Base-by-base conservation (phyloP, 331 rosid species). In the Pyrus hybrid region DNA sequence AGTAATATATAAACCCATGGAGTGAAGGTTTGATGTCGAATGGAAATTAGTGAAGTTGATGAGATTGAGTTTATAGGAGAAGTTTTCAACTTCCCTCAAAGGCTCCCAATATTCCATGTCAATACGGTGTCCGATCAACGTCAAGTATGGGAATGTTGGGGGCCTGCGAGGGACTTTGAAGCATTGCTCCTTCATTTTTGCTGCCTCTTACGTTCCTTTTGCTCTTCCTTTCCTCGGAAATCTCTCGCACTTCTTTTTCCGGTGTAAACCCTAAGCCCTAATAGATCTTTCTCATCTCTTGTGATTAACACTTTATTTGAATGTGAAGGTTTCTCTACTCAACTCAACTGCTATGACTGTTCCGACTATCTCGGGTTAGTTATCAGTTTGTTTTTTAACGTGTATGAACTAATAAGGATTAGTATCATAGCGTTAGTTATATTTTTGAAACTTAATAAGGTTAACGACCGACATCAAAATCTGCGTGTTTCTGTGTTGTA, bases 21-120 rank as follows among this genome's bases (percentile, higher is more conserved):
- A 64, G 45, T 18, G 70, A 20, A 65, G 70, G 16, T 33, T 65
- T 43, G 26, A 28, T 65, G 28, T 33, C 8, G n/a, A 33, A 47
- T 65, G 22, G 43, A 10, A 8, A 17, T 20, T 9, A 10, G 4
- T 17, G 25, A 18, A 18, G 45, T 30, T 8, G 11, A 2, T 65
- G 43, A 28, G 68, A 29, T 17, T 63, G n/a, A 29, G 57, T 51
- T 33, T 26, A 23, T 43, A 43, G 80, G 67, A 25, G 62, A 60
- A 58, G 75, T 13, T 45, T 56, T 33, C 76, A 61, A 77, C 25
- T 7, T 21, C 76, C 76, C 76, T 72, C 66, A 57, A 56, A 4
- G 66, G 66, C 76, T 32, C 1, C 67, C 76, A 72, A 56, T 21
- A 72, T 72, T 72, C 76, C 58, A 17, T 25, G 20, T 51, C 26